Percentiles rank a stretch among this genome's conserved stretches.
Conservation (phyloP, 208 protist genomes). For the Tritrichomonas foetus region DNA sequence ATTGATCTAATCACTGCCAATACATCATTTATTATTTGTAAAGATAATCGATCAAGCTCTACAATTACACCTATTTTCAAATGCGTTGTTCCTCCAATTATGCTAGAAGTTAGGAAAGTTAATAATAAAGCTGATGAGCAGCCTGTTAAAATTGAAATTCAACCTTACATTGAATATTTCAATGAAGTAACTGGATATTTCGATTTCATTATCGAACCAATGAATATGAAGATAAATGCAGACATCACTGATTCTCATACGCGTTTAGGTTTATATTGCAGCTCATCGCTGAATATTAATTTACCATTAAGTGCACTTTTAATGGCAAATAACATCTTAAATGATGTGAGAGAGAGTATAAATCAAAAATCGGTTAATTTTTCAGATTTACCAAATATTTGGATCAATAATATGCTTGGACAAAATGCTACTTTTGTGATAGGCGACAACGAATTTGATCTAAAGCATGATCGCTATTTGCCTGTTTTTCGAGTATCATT, state of each 20-base stretch:
- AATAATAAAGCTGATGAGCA: too few species aligned
- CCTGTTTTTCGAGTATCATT: background rate
- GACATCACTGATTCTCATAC: background rate
- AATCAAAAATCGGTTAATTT: background rate
- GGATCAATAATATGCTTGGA: background rate
- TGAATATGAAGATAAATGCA: background rate
- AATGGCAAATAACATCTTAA: background rate
- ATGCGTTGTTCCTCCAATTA: background rate
- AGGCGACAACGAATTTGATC: background rate
- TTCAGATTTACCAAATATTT: background rate
- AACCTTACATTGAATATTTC: slow-evolving; percentile 4
- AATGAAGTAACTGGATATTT: slow-evolving; percentile 3
- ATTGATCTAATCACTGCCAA: background rate
- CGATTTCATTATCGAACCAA: slow-evolving; percentile 9
- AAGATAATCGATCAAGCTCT: background rate
- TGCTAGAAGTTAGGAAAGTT: background rate
- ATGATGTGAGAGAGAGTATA: background rate
- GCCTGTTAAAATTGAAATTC: background rate
- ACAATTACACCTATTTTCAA: slow-evolving; percentile 20
- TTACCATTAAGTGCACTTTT: background rate
- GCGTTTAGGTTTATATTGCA: background rate
- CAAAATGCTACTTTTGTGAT: background rate
- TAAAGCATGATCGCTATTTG: background rate
- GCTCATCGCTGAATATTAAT: background rate
- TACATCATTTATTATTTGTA: background rate